Percentiles rank a stretch among this genome's conserved stretches.
Conservation (phyloP, 192 early-diverging fungal species). For the Backusella australiensis region DNA sequence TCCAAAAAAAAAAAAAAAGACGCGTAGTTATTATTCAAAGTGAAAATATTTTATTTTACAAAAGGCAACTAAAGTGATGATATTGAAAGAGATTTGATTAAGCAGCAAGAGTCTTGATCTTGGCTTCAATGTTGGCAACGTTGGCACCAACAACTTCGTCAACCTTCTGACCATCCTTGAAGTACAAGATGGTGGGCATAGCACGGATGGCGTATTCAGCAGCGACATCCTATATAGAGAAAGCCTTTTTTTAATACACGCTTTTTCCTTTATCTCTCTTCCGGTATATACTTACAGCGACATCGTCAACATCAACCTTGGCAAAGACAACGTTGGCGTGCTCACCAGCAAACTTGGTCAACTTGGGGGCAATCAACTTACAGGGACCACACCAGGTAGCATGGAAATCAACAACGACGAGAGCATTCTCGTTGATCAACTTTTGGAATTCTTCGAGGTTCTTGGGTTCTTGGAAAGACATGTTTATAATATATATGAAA, state of each 20-base stretch:
- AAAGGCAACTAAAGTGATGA: neutral
- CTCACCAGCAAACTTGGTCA: conserved; percentile 52
- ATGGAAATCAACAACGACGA: conserved; percentile 70
- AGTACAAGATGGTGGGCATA: conserved; percentile 63
- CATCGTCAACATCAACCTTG: conserved; percentile 85
- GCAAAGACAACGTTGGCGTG: conserved; percentile 61
- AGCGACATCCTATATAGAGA: conserved; percentile 37
- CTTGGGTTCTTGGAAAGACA: conserved; percentile 21
- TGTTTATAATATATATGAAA: neutral
- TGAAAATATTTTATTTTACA: neutral
- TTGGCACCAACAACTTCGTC: conserved; percentile 46
- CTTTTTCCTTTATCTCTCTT: neutral
- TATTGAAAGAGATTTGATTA: neutral
- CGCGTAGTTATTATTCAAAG: neutral
- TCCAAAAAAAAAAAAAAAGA: neutral
- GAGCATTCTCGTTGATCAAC: conserved; percentile 20
- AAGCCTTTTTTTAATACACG: neutral
- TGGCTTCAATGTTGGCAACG: conserved; percentile 17
- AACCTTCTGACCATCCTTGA: conserved; percentile 47
- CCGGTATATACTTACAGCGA: conserved; percentile 28
- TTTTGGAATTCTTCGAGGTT: conserved; percentile 25
- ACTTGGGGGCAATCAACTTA: conserved; percentile 69
- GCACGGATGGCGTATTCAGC: conserved; percentile 39
- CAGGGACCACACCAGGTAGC: conserved; percentile 90
- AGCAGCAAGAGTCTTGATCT: neutral